Percentiles rank a stretch among this genome's conserved stretches.
These are phyloP conservation scores for Circinella umbellata DNA, from an alignment of 371 early-diverging fungal genomes.

Conservation along the genomic window DNA sequence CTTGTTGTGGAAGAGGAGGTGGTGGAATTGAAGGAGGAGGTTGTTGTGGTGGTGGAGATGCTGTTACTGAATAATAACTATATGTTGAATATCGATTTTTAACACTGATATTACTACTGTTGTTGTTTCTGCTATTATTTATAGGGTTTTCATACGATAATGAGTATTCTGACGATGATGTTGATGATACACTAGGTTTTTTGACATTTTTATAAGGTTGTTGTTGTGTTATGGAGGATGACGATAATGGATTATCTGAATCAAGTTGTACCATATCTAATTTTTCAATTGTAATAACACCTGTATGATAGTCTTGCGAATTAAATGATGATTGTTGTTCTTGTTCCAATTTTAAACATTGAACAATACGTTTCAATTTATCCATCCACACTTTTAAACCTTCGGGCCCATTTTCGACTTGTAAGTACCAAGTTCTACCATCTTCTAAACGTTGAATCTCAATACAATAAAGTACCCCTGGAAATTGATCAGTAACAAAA, in stretches of 20 bases:
- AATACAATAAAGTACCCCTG: constrained; percentile 32
- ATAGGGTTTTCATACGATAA: neutral
- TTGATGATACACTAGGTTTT: neutral
- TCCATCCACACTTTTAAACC: constrained; percentile 41
- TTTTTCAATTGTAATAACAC: neutral
- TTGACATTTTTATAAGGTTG: neutral
- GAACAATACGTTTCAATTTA: constrained; percentile 30
- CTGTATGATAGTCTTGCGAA: neutral
- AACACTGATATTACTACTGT: neutral
- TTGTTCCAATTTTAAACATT: constrained; percentile 8
- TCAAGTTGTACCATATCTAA: neutral
- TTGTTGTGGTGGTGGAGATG: constrained; percentile 1
- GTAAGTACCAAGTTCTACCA: constrained; percentile 34
- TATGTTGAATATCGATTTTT: neutral
- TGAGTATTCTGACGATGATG: neutral
- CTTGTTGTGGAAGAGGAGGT: neutral
- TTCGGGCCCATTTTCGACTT: constrained; percentile 34
- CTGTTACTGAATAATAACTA: neutral
- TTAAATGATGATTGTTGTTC: no score
- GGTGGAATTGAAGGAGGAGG: neutral
- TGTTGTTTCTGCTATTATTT: no score
- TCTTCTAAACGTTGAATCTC: constrained; percentile 36
- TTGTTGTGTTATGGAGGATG: neutral
- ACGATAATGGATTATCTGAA: neutral
- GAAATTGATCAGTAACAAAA: constrained; percentile 44